Evolutionary conservation across 148 eudicot genomes (phyloP).

Genomic region (Gaultheria prostrata): DNA sequence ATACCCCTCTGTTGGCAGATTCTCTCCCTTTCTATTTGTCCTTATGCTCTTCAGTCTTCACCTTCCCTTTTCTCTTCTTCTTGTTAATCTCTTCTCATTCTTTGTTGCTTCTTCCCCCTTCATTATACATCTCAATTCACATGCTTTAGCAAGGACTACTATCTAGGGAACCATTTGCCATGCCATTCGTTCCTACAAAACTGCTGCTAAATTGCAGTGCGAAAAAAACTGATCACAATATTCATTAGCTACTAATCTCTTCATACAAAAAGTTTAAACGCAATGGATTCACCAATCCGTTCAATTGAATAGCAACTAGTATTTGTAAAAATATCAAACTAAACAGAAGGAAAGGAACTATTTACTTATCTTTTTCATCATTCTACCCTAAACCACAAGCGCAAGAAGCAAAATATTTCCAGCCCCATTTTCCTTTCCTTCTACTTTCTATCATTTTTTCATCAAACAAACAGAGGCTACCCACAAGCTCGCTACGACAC

Average conservation of each 20-base stretch:
- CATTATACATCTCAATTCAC: not conserved
- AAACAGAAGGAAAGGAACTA: not conserved
- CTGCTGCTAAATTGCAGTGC: not conserved
- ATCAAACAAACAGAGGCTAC: not conserved
- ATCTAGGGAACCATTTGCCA: not conserved
- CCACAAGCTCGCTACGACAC: not conserved
- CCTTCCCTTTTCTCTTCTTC: not conserved
- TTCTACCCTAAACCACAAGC: not conserved
- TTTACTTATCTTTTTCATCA: not conserved
- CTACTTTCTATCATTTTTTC: not conserved
- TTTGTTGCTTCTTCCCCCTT: not conserved
- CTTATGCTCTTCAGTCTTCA: not conserved
- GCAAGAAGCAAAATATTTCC: not conserved
- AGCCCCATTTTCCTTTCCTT: not conserved
- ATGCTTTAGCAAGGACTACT: not conserved
- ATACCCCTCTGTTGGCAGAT: too few species aligned
- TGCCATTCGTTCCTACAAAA: not conserved
- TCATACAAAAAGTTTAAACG: not conserved
- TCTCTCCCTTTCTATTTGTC: not conserved
- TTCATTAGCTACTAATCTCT: not conserved
- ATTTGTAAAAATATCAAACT: not conserved
- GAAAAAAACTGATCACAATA: not conserved
- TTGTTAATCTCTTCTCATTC: not conserved
- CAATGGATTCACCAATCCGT: not conserved
- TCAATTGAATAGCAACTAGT: not conserved